These are phyloP conservation scores for Polyporus tsugae DNA, from an alignment of 1,284 basidiomycete genomes.

Conservation along the genomic window DNA sequence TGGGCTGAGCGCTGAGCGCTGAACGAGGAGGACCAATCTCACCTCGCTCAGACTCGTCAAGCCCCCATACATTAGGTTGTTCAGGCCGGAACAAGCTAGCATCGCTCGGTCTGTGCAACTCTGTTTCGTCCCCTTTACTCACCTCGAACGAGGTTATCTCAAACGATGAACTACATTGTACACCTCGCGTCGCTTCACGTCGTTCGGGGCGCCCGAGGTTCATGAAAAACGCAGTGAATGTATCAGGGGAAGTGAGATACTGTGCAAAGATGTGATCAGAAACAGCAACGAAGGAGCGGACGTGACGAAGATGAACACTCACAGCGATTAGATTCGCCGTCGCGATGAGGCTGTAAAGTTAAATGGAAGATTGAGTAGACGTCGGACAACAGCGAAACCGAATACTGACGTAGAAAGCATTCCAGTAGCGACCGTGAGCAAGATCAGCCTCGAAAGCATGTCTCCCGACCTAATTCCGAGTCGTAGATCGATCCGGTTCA, in stretches of 20 bases:
- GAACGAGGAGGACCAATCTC: too few relatives aligned
- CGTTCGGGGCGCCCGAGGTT: too few relatives aligned
- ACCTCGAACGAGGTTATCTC: too few relatives aligned
- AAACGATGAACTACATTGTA: too few relatives aligned
- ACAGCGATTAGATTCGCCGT: neutral
- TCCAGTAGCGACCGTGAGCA: neutral
- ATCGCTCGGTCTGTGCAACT: too few relatives aligned
- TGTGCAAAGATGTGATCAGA: neutral
- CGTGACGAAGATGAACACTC: neutral
- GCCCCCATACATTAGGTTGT: too few relatives aligned
- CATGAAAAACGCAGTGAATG: too few relatives aligned
- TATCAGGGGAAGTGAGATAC: neutral
- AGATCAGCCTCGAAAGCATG: conserved; percentile 3
- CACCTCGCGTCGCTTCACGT: too few relatives aligned
- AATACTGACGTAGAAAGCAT: neutral
- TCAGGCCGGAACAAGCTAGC: too few relatives aligned
- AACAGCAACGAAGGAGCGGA: neutral
- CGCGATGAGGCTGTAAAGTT: neutral
- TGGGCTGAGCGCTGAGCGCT: too few relatives aligned
- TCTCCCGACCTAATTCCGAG: neutral
- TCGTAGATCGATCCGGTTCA: neutral
- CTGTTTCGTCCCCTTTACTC: too few relatives aligned
- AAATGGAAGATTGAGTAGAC: neutral
- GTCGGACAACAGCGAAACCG: neutral
- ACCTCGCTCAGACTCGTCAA: too few relatives aligned